Conservation (phyloP, 2,329 filamentous ascomycete species). For the Hypoxylon sp. region DNA sequence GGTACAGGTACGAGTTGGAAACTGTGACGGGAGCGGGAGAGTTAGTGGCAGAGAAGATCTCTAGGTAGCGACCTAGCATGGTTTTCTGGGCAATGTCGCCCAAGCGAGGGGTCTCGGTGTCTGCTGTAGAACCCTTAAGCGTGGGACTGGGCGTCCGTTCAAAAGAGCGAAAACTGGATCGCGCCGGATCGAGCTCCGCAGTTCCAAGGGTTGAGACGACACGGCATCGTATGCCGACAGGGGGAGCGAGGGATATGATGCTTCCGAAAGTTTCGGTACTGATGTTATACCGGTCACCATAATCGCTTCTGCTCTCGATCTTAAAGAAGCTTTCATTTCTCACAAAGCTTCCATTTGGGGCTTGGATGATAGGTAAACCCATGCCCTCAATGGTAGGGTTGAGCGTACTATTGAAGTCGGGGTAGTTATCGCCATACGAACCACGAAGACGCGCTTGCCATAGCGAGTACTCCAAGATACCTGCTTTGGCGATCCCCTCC, state of each 20-base stretch:
- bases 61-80: background rate
- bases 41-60: conserved; percentile 1
- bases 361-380: background rate
- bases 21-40: conserved; percentile 3
- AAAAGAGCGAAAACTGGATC: conserved; percentile 2
- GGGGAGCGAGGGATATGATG: background rate
- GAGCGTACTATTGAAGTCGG: conserved; percentile 1
- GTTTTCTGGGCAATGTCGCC: background rate
- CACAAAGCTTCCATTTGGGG: conserved; percentile 3
- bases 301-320: background rate
- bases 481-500: conserved; percentile 2
- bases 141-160: background rate
- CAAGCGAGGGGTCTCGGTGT: background rate
- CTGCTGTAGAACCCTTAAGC: background rate
- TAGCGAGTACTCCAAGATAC: background rate
- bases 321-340: background rate
- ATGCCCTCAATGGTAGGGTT: background rate
- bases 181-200: background rate
- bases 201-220: conserved; percentile 4
- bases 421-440: background rate
- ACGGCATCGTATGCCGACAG: conserved; percentile 6
- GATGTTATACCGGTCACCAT: conserved; percentile 1
- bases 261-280: background rate
- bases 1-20: conserved; percentile 1
- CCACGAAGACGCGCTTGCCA: conserved; percentile 10